A percentile compares a stretch with the other conserved stretches of the same genome.
phyloP scores from a whole-genome alignment of 2,329 filamentous ascomycete genomes.

The Camillea tinctor region DNA sequence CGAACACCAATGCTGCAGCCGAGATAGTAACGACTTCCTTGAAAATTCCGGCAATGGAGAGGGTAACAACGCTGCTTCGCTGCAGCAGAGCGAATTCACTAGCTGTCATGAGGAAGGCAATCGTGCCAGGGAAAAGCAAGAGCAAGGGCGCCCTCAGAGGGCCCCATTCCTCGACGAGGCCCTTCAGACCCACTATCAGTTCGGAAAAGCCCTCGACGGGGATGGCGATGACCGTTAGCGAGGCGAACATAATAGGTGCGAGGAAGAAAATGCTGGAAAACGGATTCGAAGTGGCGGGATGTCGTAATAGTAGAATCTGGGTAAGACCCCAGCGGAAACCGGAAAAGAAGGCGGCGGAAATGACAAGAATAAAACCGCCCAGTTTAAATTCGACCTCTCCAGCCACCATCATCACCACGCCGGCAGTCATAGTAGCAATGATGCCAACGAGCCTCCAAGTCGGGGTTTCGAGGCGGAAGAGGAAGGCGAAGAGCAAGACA shows the following conservation, averaged over 20 bases:
- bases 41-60: slow-evolving; percentile 97
- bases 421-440: slow-evolving; percentile 86
- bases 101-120: slow-evolving; percentile 95
- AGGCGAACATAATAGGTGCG: slow-evolving; percentile 93
- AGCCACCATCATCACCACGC: slow-evolving; percentile 97
- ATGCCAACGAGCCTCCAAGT: slow-evolving; percentile 84
- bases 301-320: slow-evolving; percentile 89
- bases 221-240: slow-evolving; percentile 75
- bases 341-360: slow-evolving; percentile 89
- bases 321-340: slow-evolving; percentile 99
- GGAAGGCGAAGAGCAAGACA: slow-evolving; percentile 90
- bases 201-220: slow-evolving; percentile 77
- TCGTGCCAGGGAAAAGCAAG: slow-evolving; percentile 81
- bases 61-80: slow-evolving; percentile 91
- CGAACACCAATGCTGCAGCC: slow-evolving; percentile 82
- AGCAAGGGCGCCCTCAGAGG: slow-evolving; percentile 64
- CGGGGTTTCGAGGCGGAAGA: slow-evolving; percentile 86
- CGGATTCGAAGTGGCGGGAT: slow-evolving; percentile 92
- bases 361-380: slow-evolving; percentile 87
- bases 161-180: slow-evolving; percentile 68
- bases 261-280: slow-evolving; percentile 97
- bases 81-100: slow-evolving; percentile 94
- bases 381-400: slow-evolving; percentile 89
- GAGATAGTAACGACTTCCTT: slow-evolving; percentile 97
- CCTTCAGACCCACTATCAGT: slow-evolving; percentile 63